Conservation (phyloP, 768 basidiomycete genomes). For the Rhodocollybia butyracea region DNA sequence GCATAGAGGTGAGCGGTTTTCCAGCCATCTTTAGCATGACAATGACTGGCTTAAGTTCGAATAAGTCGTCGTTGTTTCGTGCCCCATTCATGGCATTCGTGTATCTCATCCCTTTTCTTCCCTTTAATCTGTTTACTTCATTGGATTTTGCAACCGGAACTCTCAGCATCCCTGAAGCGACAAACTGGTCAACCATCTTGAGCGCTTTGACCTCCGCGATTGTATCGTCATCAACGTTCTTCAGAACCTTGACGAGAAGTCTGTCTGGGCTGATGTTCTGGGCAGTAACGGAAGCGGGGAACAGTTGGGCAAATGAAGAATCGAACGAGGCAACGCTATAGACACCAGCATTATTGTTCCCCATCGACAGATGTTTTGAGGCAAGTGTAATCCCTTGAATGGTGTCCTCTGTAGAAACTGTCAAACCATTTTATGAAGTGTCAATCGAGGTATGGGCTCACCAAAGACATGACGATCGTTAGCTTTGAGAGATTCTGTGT, state of each 20-base stretch:
- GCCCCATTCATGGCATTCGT: neutral
- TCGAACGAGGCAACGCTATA: slow-evolving; percentile 1
- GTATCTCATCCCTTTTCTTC: neutral
- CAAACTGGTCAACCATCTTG: neutral
- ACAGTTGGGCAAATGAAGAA: neutral
- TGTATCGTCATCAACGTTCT: neutral
- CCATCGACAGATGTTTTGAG: neutral
- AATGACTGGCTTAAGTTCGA: slow-evolving; percentile 5
- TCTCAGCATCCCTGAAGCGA: slow-evolving; percentile 3
- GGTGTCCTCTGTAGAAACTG: neutral
- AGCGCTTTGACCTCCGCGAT: slow-evolving; percentile 5
- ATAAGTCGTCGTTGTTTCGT: neutral
- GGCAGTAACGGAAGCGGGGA: neutral
- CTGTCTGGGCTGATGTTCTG: neutral
- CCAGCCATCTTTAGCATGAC: slow-evolving; percentile 3
- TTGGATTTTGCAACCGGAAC: neutral
- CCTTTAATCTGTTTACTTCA: neutral
- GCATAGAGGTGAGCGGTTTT: neutral
- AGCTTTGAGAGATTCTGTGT: neutral
- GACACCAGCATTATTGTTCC: slow-evolving; percentile 5
- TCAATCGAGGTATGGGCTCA: neutral
- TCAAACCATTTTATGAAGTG: neutral
- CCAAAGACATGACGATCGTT: neutral
- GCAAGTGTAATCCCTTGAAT: neutral
- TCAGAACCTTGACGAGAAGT: slow-evolving; percentile 1